phyloP scores from a whole-genome alignment of 78 protist genomes.

The Pigoraptor vietnamica region DNA sequence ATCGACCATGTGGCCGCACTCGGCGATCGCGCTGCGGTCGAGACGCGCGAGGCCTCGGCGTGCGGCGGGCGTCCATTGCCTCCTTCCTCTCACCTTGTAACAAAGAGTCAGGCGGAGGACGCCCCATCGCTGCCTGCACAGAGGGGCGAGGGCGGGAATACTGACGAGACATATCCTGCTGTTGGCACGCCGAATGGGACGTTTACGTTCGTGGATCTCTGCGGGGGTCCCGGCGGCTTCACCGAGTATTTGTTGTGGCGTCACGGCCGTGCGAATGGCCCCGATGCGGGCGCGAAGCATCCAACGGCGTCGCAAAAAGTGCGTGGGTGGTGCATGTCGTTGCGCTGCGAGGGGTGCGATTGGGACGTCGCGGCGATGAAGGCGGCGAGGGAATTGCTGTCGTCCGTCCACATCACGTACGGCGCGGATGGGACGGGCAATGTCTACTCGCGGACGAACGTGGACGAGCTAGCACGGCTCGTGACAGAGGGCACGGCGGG shows the following conservation, averaged over 20 bases:
- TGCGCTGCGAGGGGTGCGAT: not conserved
- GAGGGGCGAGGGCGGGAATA: not conserved
- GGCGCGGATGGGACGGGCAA: not conserved
- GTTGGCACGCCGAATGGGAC: not conserved
- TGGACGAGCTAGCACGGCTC: not conserved
- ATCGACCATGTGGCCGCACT: conserved; percentile 10
- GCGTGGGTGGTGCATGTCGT: not conserved
- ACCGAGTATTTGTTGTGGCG: conserved; percentile 78
- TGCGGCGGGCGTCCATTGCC: no score
- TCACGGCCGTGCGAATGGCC: not conserved
- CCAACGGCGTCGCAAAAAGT: no score
- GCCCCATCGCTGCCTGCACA: no score
- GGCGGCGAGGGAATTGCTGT: not conserved
- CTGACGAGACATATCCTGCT: no score
- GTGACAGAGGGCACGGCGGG: not conserved
- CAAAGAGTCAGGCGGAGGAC: no score
- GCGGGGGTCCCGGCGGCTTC: conserved; percentile 87
- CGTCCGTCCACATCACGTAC: not conserved
- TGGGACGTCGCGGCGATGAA: not conserved
- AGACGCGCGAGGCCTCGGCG: not conserved
- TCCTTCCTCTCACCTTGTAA: no score
- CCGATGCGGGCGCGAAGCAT: no score
- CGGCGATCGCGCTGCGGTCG: no score
- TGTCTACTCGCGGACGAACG: not conserved
- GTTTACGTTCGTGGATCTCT: not conserved